These are phyloP conservation scores for Magnusiomyces ingens DNA, from an alignment of 1,139 yeast species.

Conservation along the genomic window DNA sequence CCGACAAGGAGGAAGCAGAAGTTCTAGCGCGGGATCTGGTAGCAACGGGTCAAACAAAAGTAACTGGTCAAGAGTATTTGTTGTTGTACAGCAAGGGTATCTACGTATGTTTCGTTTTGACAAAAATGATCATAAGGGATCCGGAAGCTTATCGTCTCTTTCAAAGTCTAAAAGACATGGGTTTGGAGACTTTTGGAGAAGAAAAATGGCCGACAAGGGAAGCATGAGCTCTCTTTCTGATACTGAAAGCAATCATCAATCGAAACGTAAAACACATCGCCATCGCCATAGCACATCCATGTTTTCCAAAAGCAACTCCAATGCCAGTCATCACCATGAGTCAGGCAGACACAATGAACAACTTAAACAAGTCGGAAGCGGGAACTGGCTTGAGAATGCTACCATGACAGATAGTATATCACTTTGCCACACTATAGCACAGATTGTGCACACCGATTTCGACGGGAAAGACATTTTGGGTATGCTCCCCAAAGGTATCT, in stretches of 20 bases:
- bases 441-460: conserved; percentile 18
- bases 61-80: conserved; percentile 29
- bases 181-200: not conserved
- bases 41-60: conserved; percentile 12
- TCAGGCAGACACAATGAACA: not conserved
- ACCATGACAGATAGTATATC: conserved; percentile 29
- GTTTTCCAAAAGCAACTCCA: no score
- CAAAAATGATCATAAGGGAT: not conserved
- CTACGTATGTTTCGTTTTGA: conserved; percentile 30
- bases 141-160: not conserved
- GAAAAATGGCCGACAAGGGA: conserved; percentile 6
- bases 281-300: no score
- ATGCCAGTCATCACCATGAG: no score
- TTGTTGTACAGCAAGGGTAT: conserved; percentile 32
- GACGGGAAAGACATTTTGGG: conserved; percentile 15
- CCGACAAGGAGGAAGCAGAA: not conserved
- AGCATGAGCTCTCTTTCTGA: not conserved
- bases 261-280: no score
- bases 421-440: conserved; percentile 32
- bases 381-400: conserved; percentile 52
- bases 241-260: not conserved
- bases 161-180: not conserved
- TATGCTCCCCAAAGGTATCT: conserved; percentile 8
- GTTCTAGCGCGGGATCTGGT: not conserved
- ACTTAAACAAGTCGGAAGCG: conserved; percentile 44